Conservation (phyloP, 495 filamentous ascomycete species). For the Aspergillus sparsus region DNA sequence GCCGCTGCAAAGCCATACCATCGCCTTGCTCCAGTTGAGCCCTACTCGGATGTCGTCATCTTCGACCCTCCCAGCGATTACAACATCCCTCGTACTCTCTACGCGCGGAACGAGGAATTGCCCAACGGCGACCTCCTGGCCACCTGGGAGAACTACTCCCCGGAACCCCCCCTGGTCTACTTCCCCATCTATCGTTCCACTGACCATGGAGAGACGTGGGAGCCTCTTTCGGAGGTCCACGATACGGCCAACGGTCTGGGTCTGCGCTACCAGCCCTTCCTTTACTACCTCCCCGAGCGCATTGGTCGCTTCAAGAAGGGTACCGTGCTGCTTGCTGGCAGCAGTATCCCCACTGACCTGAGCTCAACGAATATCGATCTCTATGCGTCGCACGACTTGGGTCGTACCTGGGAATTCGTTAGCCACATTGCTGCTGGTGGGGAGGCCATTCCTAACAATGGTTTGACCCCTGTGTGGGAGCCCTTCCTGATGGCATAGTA, state of each 20-base stretch:
- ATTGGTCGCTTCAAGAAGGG: slow-evolving; percentile 59
- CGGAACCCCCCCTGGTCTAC: slow-evolving; percentile 53
- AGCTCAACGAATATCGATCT: slow-evolving; percentile 66
- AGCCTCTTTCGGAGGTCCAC: slow-evolving; percentile 57
- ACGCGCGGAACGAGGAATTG: slow-evolving; percentile 28
- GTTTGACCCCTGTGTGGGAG: slow-evolving; percentile 69
- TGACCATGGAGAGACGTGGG: slow-evolving; percentile 64
- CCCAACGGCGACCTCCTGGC: slow-evolving; percentile 30
- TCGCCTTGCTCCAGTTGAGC: slow-evolving; percentile 9
- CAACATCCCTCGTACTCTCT: slow-evolving; percentile 35
- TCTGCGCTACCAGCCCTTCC: slow-evolving; percentile 66
- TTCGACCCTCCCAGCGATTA: slow-evolving; percentile 39
- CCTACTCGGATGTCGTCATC: slow-evolving; percentile 29
- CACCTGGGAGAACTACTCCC: slow-evolving; percentile 64
- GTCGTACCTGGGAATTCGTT: slow-evolving; percentile 64
- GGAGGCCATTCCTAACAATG: slow-evolving; percentile 59
- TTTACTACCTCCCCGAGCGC: slow-evolving; percentile 58
- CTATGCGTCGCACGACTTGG: slow-evolving; percentile 61
- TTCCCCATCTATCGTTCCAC: slow-evolving; percentile 53
- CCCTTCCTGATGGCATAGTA: slow-evolving; percentile 59
- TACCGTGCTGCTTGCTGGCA: slow-evolving; percentile 63
- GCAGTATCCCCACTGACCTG: slow-evolving; percentile 63
- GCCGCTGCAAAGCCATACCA: slow-evolving; percentile 14
- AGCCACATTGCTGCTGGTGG: slow-evolving; percentile 66
- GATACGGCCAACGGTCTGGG: slow-evolving; percentile 66